phyloP scores from a whole-genome alignment of 345 rosid species.

The Corchorus olitorius region DNA sequence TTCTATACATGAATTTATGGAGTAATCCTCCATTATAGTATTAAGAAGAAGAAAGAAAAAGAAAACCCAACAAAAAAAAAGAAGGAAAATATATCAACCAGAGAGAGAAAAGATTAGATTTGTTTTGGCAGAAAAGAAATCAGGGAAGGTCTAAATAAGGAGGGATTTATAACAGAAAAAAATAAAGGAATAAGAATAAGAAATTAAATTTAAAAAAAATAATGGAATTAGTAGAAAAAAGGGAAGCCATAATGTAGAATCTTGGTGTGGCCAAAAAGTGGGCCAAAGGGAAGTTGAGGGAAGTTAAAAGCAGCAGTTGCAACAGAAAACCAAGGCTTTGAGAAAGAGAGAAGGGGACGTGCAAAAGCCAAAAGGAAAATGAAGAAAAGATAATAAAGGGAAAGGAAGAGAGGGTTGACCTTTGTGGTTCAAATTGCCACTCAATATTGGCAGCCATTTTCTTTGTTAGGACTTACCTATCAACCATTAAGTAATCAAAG shows the following conservation, averaged over 20 bases:
- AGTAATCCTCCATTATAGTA: constrained; percentile 21
- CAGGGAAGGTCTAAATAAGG: constrained; percentile 9
- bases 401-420: constrained; percentile 39
- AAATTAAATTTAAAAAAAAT: not conserved
- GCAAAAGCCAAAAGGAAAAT: constrained; percentile 19
- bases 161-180: constrained; percentile 23
- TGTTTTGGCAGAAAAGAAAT: not conserved
- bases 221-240: constrained; percentile 17
- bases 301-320: constrained; percentile 52
- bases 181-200: not conserved
- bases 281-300: constrained; percentile 42
- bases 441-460: constrained; percentile 26
- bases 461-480: constrained; percentile 18
- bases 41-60: not conserved
- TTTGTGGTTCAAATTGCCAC: constrained; percentile 28
- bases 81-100: not conserved
- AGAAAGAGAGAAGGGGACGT: constrained; percentile 35
- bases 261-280: constrained; percentile 29
- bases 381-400: not conserved
- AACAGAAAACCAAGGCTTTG: constrained; percentile 17
- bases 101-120: constrained; percentile 1
- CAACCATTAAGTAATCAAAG: constrained; percentile 36
- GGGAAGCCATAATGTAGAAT: constrained; percentile 35
- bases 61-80: too few species aligned
- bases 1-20: constrained; percentile 27